Conservation (phyloP, 352 stramenopile genomes). For the Phytophthora europaea region DNA sequence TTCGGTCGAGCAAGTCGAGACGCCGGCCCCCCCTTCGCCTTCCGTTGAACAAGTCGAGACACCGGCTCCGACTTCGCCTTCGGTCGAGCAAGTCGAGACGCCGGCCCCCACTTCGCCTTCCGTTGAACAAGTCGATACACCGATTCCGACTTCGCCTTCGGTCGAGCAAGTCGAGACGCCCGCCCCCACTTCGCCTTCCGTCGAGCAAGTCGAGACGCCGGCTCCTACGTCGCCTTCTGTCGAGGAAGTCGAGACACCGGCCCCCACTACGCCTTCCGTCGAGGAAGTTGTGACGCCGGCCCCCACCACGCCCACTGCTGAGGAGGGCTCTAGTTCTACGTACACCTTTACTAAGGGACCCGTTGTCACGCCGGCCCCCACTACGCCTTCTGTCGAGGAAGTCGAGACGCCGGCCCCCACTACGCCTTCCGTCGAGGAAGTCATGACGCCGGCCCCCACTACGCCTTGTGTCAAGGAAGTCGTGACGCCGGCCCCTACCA, state of each 20-base stretch:
- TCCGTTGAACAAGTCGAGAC: constrained; percentile 1
- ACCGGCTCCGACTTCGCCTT: constrained; percentile 13
- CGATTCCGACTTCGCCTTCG: too few species aligned
- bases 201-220: neutral
- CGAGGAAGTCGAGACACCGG: constrained; percentile 11
- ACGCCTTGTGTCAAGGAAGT: neutral
- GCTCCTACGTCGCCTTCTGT: constrained; percentile 8
- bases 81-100: constrained; percentile 12
- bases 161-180: neutral
- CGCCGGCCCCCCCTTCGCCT: constrained; percentile 5
- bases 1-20: too few species aligned
- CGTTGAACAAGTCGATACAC: constrained; percentile 8
- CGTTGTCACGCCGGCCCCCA: neutral
- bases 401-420: neutral
- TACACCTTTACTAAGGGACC: neutral
- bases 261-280: neutral
- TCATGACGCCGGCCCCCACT: neutral
- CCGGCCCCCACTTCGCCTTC: constrained; percentile 10
- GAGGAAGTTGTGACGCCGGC: neutral
- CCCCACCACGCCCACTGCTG: constrained; percentile 8
- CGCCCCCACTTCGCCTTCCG: constrained; percentile 2
- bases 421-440: constrained; percentile 4
- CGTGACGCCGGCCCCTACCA: constrained; percentile 4
- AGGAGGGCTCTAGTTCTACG: neutral
- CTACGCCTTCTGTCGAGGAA: constrained; percentile 5